Base-by-base conservation (phyloP, 768 basidiomycete species). In the Daedalea quercina region DNA sequence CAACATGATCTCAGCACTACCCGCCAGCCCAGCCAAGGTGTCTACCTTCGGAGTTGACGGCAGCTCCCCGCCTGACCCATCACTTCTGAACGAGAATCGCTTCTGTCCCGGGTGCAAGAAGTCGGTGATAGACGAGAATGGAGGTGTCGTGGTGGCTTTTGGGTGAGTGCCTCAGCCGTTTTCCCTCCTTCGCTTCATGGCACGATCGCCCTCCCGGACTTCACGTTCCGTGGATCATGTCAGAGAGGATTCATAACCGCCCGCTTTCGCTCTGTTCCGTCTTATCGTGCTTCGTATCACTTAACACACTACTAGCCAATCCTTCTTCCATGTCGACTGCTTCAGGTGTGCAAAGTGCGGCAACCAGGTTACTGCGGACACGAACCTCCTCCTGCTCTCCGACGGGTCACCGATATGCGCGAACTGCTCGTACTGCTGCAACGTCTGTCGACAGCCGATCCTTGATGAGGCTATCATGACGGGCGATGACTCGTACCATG, bases 401-500 rank as follows among this genome's bases (percentile, higher is more conserved):
- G 95, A 99, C 70, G 96, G 96, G 22, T 91, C 88, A n/a, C 96
- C 96, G 35, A 94, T 99, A 47, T 94, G 90, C 65, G 84, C 88
- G 41, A 84, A 88, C 62, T 95, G 93, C 74, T 92, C 92, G 3
- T 95, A 95, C 73, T 85, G 85, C 62, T 99, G 96, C 77, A 95
- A 87, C 64, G 87, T 97, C 53, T 99, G 96, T 73, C 84, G 85
- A 44, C 82, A 83, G 52, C 90, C 94, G 43, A 99, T 99, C 58
- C 85, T 94, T 52, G 94, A 99, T 72, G 96, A 99, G 65, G 96
- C 96, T 9, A 97, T 98, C 68, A 97, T 99, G 91, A 95, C 96
- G 7, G 96, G 93, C 55, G 94, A 99, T 69, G 96, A 98, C 66
- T 92, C 93, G 0, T 99, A 98, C 62, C 96, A 98, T 67, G 94